Conservation (phyloP, 208 protist genomes). For the Spongospora subterranea region DNA sequence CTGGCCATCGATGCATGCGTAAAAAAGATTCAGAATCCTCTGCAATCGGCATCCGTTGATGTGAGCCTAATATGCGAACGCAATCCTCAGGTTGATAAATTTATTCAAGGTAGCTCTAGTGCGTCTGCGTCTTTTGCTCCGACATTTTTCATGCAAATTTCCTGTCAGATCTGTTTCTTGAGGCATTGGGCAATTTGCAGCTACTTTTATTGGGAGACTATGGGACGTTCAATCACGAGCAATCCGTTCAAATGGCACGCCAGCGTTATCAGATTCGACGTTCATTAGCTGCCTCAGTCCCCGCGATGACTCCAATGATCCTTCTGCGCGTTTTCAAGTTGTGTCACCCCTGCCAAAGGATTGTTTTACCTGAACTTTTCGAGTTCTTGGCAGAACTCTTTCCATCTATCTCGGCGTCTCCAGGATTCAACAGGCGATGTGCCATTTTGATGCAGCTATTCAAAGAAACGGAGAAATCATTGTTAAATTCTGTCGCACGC, state of each 20-base stretch:
- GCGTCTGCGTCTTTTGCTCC: background rate
- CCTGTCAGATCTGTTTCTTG: conserved; percentile 17
- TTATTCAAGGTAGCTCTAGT: conserved; percentile 3
- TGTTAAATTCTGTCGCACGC: background rate
- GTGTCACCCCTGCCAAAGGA: background rate
- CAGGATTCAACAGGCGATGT: background rate
- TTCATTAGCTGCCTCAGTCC: background rate
- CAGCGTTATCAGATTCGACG: background rate
- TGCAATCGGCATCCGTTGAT: background rate
- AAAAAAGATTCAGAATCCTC: background rate
- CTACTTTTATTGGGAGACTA: conserved; percentile 10
- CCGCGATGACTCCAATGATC: background rate
- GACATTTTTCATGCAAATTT: too few species aligned
- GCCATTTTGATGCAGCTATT: conserved; percentile 39
- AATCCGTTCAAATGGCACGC: background rate
- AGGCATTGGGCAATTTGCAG: background rate
- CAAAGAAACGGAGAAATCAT: conserved; percentile 24
- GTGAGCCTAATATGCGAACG: background rate
- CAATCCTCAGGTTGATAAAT: background rate
- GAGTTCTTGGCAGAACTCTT: background rate
- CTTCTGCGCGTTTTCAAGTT: background rate
- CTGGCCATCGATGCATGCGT: background rate
- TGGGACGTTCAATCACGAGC: background rate
- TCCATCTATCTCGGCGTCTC: conserved; percentile 14
- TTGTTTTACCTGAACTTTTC: conserved; percentile 25